Base-by-base conservation (phyloP, 345 rosid genomes). In the Barbarea vulgaris region DNA sequence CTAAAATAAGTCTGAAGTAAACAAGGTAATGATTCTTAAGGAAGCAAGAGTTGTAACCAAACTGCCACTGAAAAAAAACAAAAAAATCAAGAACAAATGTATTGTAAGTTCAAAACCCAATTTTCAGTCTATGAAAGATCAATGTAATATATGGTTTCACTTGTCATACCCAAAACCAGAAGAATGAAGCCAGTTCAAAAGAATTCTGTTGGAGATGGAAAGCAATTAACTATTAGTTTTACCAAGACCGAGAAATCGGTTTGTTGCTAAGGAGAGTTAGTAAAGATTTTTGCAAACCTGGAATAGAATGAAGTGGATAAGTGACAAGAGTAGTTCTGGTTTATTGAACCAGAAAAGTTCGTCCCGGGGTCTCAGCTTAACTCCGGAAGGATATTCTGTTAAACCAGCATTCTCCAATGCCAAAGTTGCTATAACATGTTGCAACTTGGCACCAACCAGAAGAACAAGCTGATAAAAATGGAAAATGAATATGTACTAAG, bases 311-410 rank as follows among this genome's bases (percentile, higher is more conserved):
- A 95, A 95, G 80, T 95, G 99, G 76, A 95, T 90, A 68, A 95
- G 85, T 30, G 84, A 85, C 74, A 95, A 71, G 77, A 92, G 80
- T 13, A 89, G 82, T 76, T 92, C 94, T 1, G 97, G 99, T 82
- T 90, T 95, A 59, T 89, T 95, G 66, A 95, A 87, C 99, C 97
- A 95, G 83, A 95, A 95, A 42, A 95, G 97, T 44, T 89, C 99
- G 57, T 95, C 97, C 1, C 97, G 87, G 71, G 97, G 97, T 82
- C 81, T 84, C 83, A 94, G 63, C 82, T 72, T 87, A 37, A 81
- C 65, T 77, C 85, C 96, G 0, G 82, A 9, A 56, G 81, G 79
- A 80, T 53, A 80, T 69, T 89, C 86, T 33, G 84, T 83, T 77
- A 89, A 72, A n/a, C 91, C 86, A 31, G 91, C 85, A 80, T 83